Conservation (phyloP, 306 rosid genomes). For the Gastrolobium villosum region DNA sequence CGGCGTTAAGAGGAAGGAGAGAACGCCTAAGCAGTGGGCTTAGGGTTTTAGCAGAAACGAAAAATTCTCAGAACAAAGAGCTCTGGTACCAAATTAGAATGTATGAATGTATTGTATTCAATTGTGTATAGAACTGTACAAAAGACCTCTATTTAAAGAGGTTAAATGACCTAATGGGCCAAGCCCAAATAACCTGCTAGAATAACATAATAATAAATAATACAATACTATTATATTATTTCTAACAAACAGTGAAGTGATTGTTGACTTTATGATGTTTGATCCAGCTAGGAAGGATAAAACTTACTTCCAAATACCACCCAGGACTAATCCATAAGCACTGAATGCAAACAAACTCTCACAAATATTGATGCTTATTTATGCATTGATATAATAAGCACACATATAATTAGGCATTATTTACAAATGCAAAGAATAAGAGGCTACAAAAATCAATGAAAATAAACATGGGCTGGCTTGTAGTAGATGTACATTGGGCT, state of each 20-base stretch:
- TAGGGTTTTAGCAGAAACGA: too few relatives aligned
- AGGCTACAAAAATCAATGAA: neutral
- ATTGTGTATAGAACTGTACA: too few relatives aligned
- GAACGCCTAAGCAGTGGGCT: too few relatives aligned
- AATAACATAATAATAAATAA: too few relatives aligned
- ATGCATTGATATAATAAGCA: neutral
- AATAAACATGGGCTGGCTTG: slow-evolving; percentile 7
- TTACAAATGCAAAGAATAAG: slow-evolving; percentile 35
- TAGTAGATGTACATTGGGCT: neutral
- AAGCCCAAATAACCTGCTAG: too few relatives aligned
- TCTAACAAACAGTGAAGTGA: slow-evolving; percentile 11
- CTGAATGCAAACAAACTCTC: slow-evolving; percentile 1
- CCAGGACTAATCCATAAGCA: slow-evolving; percentile 9
- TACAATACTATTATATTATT: too few relatives aligned
- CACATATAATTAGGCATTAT: slow-evolving; percentile 21
- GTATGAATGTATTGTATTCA: too few relatives aligned
- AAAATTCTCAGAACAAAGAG: too few relatives aligned
- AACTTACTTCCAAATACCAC: slow-evolving; percentile 8
- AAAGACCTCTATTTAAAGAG: too few relatives aligned
- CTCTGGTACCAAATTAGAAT: too few relatives aligned
- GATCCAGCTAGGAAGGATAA: slow-evolving; percentile 27
- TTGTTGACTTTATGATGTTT: slow-evolving; percentile 18
- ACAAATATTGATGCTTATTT: slow-evolving; percentile 19
- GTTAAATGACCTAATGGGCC: too few relatives aligned
- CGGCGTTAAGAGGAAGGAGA: too few relatives aligned